Conservation (phyloP, 2,329 filamentous ascomycete species). For the Aspergillus ochraceus region DNA sequence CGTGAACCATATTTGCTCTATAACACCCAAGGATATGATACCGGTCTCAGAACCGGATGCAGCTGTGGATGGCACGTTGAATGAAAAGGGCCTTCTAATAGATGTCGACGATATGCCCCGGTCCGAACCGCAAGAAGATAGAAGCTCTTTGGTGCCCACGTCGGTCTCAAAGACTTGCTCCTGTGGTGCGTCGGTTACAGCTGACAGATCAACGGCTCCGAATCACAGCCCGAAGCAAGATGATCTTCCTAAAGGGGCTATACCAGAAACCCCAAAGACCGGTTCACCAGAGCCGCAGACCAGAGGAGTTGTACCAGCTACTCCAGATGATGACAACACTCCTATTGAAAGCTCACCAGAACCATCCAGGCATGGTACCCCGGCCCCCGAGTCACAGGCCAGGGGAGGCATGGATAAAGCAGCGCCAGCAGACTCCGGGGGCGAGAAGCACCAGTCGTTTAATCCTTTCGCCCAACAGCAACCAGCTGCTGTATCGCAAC, state of each 20-base stretch:
- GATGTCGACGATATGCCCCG: slow-evolving; percentile 17
- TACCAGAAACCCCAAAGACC: neutral
- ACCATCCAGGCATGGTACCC: neutral
- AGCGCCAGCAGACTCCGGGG: neutral
- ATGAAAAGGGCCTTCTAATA: slow-evolving; percentile 14
- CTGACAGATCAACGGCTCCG: neutral
- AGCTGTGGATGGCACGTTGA: neutral
- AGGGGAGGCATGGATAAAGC: neutral
- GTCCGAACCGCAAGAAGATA: neutral
- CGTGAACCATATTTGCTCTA: slow-evolving; percentile 43
- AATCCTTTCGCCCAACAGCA: slow-evolving; percentile 15
- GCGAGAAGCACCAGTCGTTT: slow-evolving; percentile 3
- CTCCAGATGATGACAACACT: neutral
- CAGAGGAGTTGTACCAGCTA: neutral
- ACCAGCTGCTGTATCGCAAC: neutral
- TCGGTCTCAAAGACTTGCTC: neutral
- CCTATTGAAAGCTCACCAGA: neutral
- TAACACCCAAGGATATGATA: slow-evolving; percentile 29
- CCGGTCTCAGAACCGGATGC: slow-evolving; percentile 10
- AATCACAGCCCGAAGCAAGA: neutral
- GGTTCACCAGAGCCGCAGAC: neutral
- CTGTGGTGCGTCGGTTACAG: neutral
- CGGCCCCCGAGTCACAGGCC: neutral
- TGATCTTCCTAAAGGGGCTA: neutral
- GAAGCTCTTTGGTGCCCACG: neutral